phyloP scores from a whole-genome alignment of 2,329 filamentous ascomycete species.

The Huntiella decipiens region DNA sequence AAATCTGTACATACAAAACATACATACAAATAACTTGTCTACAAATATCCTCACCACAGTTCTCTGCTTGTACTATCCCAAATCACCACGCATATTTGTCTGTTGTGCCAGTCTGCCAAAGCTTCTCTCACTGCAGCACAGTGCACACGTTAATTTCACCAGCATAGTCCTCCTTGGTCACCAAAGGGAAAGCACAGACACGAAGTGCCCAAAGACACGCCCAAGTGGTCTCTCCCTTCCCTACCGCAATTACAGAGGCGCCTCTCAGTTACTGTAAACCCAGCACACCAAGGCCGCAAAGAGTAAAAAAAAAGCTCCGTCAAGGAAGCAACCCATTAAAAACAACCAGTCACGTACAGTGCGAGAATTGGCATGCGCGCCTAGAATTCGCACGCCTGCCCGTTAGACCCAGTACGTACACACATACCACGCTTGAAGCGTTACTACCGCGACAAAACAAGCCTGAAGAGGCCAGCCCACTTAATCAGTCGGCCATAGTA shows the following conservation, averaged over 20 bases:
- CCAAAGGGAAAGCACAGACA: neutral
- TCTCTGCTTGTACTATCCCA: no score
- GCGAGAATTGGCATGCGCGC: neutral
- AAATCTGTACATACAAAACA: no score
- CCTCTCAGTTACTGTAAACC: no score
- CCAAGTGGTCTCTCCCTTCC: neutral
- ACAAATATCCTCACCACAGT: no score
- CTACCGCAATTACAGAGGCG: no score
- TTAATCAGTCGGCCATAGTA: constrained; percentile 47
- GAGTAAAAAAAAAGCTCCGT: constrained; percentile 1
- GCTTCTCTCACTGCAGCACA: neutral
- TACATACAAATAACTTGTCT: no score
- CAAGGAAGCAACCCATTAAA: neutral
- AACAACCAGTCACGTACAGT: constrained; percentile 8
- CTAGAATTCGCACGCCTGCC: constrained; percentile 1
- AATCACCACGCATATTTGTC: no score
- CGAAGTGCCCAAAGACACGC: no score
- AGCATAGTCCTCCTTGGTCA: neutral
- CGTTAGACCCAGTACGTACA: constrained; percentile 11
- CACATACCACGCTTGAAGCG: constrained; percentile 9
- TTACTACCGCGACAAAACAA: constrained; percentile 11
- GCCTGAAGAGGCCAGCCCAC: constrained; percentile 16
- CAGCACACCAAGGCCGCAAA: neutral
- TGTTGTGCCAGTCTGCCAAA: no score
- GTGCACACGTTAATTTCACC: neutral